phyloP scores from a whole-genome alignment of 73 alveolate genomes.

The Urostyla sp. region DNA sequence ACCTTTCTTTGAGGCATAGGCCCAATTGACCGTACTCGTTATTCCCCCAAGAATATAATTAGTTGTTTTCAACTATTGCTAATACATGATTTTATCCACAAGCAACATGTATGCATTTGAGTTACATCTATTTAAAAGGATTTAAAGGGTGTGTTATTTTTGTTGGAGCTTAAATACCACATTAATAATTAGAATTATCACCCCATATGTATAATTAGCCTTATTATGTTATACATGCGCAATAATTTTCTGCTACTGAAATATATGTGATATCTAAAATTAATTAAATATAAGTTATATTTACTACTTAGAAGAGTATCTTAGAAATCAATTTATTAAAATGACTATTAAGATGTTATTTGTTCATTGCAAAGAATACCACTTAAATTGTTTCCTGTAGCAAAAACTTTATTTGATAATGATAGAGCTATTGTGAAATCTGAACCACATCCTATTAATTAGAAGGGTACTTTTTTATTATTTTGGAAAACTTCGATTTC shows the following conservation, averaged over 20 bases:
- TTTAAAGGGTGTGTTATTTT: neutral
- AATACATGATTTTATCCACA: slow-evolving; percentile 24
- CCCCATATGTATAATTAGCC: slow-evolving; percentile 15
- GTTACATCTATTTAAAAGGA: neutral
- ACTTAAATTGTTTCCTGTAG: neutral
- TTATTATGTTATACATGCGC: slow-evolving; percentile 7
- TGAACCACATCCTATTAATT: slow-evolving; percentile 19
- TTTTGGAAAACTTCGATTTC: neutral
- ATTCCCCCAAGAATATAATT: slow-evolving; percentile 7
- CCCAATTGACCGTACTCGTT: slow-evolving; percentile 21
- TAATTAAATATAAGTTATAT: neutral
- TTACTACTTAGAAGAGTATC: neutral
- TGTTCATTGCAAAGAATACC: neutral
- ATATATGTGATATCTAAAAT: slow-evolving; percentile 2
- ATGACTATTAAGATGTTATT: neutral
- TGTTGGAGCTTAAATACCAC: neutral
- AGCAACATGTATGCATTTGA: neutral
- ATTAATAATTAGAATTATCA: slow-evolving; percentile 15
- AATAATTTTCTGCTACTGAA: slow-evolving; percentile 3
- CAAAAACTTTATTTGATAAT: neutral
- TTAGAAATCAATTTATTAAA: neutral
- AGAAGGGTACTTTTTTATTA: neutral
- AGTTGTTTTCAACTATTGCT: neutral
- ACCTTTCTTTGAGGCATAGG: neutral
- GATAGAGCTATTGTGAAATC: slow-evolving; percentile 1